phyloP scores from a whole-genome alignment of 495 filamentous ascomycete species.

The Podospora comata region DNA sequence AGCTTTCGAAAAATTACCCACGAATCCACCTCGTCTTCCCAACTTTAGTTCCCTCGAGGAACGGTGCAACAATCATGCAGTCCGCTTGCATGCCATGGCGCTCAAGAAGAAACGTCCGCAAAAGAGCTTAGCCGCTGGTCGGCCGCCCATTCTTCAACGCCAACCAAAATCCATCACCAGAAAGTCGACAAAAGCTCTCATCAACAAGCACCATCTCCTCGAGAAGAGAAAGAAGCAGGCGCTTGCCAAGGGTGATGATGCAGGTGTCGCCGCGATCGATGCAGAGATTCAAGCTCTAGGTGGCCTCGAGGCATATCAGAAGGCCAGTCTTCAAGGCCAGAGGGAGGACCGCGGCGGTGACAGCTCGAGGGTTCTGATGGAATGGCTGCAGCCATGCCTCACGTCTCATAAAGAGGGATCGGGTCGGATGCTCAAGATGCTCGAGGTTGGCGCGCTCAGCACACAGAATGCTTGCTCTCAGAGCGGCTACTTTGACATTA shows the following conservation, averaged over 20 bases:
- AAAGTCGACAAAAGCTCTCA: slow-evolving; percentile 73
- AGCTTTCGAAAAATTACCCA: slow-evolving; percentile 1
- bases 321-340: slow-evolving; percentile 85
- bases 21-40: not conserved
- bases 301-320: slow-evolving; percentile 80
- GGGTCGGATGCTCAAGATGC: slow-evolving; percentile 53
- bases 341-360: slow-evolving; percentile 82
- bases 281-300: slow-evolving; percentile 58
- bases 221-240: slow-evolving; percentile 75
- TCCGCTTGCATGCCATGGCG: slow-evolving; percentile 23
- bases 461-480: slow-evolving; percentile 78
- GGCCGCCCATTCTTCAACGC: slow-evolving; percentile 57
- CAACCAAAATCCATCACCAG: slow-evolving; percentile 63
- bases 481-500: slow-evolving; percentile 65
- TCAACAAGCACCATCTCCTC: slow-evolving; percentile 79
- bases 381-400: slow-evolving; percentile 66
- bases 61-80: not conserved
- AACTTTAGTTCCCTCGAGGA: not conserved
- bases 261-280: slow-evolving; percentile 53
- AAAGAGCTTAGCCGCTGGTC: slow-evolving; percentile 62
- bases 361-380: slow-evolving; percentile 77
- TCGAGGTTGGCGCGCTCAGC: slow-evolving; percentile 89
- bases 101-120: slow-evolving; percentile 35
- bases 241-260: slow-evolving; percentile 56
- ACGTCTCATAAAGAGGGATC: slow-evolving; percentile 27